Evolutionary conservation across 2,329 filamentous ascomycete species (phyloP).

Genomic region (Fusarium tupiense): DNA sequence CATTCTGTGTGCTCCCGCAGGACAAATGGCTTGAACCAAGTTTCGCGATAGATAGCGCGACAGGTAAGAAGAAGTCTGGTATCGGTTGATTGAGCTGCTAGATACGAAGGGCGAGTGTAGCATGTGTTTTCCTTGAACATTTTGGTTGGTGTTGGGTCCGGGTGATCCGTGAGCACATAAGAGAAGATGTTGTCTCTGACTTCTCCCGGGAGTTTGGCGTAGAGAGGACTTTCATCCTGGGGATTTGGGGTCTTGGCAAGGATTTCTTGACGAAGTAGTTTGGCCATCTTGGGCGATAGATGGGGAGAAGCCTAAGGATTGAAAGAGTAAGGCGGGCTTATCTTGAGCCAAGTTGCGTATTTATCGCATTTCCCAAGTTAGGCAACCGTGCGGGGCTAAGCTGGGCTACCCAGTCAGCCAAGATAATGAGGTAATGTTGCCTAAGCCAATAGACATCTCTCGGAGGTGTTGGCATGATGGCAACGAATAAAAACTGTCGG

Average conservation of each 20-base stretch:
- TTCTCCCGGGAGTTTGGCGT: conserved; percentile 56
- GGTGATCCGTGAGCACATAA: conserved; percentile 51
- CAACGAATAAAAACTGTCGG: neutral
- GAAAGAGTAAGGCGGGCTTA: neutral
- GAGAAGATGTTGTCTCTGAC: conserved; percentile 59
- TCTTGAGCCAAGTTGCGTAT: neutral
- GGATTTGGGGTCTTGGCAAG: neutral
- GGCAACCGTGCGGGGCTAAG: conserved; percentile 21
- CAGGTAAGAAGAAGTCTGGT: conserved; percentile 55
- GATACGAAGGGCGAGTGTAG: conserved; percentile 54
- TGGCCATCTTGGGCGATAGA: neutral
- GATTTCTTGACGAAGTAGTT: neutral
- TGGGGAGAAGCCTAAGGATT: neutral
- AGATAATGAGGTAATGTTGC: neutral
- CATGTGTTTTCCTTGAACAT: conserved; percentile 47
- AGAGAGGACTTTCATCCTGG: conserved; percentile 45
- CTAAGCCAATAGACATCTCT: neutral
- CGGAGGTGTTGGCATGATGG: neutral
- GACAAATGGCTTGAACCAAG: conserved; percentile 55
- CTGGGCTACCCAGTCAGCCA: neutral
- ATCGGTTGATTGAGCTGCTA: conserved; percentile 49
- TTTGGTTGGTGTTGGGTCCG: conserved; percentile 42
- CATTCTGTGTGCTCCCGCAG: conserved; percentile 53
- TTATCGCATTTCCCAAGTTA: neutral
- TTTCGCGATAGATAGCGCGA: conserved; percentile 53